Evolutionary conservation across 257 asterid species (phyloP).

Genomic region (Scutellaria galericulata): DNA sequence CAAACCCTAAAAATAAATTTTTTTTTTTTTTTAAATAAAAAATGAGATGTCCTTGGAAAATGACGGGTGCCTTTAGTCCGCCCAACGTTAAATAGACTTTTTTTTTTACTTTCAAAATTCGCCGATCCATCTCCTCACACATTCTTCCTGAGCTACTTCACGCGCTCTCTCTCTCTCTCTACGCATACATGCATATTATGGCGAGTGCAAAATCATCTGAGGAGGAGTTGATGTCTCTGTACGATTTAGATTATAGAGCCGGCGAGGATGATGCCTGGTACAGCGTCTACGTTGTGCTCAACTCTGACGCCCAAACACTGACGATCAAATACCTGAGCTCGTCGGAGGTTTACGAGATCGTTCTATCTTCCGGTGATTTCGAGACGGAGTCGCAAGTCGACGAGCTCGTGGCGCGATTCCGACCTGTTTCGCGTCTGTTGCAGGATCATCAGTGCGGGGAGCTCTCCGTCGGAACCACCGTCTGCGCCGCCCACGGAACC

Average conservation of each 20-base stretch:
- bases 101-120: too few species aligned
- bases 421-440: conserved; percentile 49
- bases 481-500: conserved; percentile 52
- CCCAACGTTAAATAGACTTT: too few species aligned
- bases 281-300: conserved; percentile 32
- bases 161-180: too few species aligned
- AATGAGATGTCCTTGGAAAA: too few species aligned
- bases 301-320: conserved; percentile 34
- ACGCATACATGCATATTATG: not conserved
- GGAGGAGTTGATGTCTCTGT: conserved; percentile 16
- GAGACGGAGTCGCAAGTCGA: conserved; percentile 40
- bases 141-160: too few species aligned
- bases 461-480: conserved; percentile 39
- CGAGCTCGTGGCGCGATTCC: conserved; percentile 43
- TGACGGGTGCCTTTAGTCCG: too few species aligned
- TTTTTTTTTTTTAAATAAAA: too few species aligned
- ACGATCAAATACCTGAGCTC: conserved; percentile 38
- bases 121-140: too few species aligned
- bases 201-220: not conserved
- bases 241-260: conserved; percentile 51
- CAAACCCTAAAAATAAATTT: too few species aligned
- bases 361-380: conserved; percentile 33
- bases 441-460: conserved; percentile 45
- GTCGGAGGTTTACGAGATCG: conserved; percentile 18
- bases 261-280: conserved; percentile 64